Conservation (phyloP, 768 basidiomycete genomes). For the Hericium alpestre region DNA sequence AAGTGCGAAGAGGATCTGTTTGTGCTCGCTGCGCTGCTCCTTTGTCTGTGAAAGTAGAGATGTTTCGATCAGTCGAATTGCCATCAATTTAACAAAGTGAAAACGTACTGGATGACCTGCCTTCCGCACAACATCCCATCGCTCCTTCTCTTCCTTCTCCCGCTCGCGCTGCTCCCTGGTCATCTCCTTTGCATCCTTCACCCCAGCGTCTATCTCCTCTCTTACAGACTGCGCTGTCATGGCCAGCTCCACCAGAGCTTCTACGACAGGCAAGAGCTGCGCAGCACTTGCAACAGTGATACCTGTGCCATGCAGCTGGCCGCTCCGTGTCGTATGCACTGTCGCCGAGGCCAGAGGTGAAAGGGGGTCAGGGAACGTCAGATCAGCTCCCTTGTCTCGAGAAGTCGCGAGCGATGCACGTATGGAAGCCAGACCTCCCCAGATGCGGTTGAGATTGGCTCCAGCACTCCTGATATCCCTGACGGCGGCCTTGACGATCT, state of each 20-base stretch:
- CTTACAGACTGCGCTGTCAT: conserved; percentile 38
- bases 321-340: conserved; percentile 38
- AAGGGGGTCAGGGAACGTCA: conserved; percentile 37
- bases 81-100: neutral
- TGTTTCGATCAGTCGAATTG: neutral
- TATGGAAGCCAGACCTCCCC: conserved; percentile 42
- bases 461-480: conserved; percentile 45
- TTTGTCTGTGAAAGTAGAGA: conserved; percentile 30
- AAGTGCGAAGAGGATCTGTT: conserved; percentile 34
- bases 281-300: conserved; percentile 33
- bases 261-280: conserved; percentile 60
- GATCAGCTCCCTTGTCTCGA: neutral
- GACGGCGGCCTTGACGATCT: conserved; percentile 32
- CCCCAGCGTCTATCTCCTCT: conserved; percentile 51
- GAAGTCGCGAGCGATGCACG: conserved; percentile 23
- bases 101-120: conserved; percentile 7
- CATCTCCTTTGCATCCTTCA: conserved; percentile 44
- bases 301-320: conserved; percentile 2
- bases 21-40: conserved; percentile 36
- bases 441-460: conserved; percentile 51
- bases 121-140: conserved; percentile 36
- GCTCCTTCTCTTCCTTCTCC: conserved; percentile 44
- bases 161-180: conserved; percentile 42
- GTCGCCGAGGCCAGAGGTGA: conserved; percentile 37
- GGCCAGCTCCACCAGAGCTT: conserved; percentile 44